Base-by-base conservation (phyloP, 2,329 filamentous ascomycete genomes). In the Curvularia sp. region DNA sequence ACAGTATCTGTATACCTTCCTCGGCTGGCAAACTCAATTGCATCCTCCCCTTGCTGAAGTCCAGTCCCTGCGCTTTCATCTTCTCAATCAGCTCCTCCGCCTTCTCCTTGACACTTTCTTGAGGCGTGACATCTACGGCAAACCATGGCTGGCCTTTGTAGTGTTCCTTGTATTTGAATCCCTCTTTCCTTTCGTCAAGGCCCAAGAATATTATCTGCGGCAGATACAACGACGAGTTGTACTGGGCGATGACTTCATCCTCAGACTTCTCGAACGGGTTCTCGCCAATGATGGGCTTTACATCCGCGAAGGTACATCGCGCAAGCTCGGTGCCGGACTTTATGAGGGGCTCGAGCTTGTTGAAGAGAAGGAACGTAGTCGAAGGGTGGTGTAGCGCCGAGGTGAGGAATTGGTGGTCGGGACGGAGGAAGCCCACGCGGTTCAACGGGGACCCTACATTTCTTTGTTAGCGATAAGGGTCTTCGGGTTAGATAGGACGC, bases 131-230 rank as follows among this genome's bases (percentile, higher is more conserved):
- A 74, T 98, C 95, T 12, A 99, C 77, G 1, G 93, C 94, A 74
- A 98, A 99, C 79, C 88, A 96, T 1, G 95, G 93, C 49, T 85
- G 84, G 3, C 94, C 95, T 33, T 82, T 85, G 74, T 96, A 96
- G 52, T 83, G 82, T 48, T 87, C 86, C 59, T 87, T 88, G 71
- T 89, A 89, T 58, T 82, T 72, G 51, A 90, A 85, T 0, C 80
- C 84, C 30, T 83, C 76, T 49, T 81, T 77, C 48, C 76, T 78
- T 74, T 96, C 92, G 66, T 96, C 88, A 48, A 97, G 78, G 0
- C 94, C 94, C 28, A 98, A 80, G 74, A 98, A 97, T 52, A 98
- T 82, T 51, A 97, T 82, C 62, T 92, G 84, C 3, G 93, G 89
- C 20, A 82, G 78, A 15, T 86, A 86, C 53, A 85, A 80, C 4